Evolutionary conservation across 208 protist genomes (phyloP).

Genomic region (Leishmania braziliensis): DNA sequence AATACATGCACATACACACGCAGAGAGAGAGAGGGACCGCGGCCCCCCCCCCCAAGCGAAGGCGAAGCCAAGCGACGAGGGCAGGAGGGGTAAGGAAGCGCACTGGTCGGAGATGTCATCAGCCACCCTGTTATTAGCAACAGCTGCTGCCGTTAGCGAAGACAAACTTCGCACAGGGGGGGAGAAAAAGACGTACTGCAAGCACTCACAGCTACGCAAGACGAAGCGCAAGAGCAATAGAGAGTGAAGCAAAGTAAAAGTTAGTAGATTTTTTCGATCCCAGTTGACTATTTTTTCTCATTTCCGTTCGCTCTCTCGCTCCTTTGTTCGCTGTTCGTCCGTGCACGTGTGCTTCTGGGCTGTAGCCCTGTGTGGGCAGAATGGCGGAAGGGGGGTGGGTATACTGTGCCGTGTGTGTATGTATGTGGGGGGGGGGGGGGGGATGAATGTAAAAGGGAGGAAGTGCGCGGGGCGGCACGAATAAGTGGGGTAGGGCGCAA

Average conservation of each 20-base stretch:
- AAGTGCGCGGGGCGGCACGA: not conserved
- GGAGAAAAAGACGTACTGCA: not conserved
- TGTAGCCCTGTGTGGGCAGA: not conserved
- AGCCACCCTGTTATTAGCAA: not conserved
- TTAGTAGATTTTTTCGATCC: not conserved
- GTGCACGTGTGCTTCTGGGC: not conserved
- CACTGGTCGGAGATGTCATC: not conserved
- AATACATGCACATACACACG: not conserved
- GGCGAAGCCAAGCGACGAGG: not conserved
- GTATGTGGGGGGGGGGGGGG: too few relatives aligned
- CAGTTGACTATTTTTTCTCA: not conserved
- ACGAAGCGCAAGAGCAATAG: not conserved
- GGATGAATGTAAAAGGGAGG: not conserved
- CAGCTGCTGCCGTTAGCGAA: not conserved
- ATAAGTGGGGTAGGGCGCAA: too few relatives aligned
- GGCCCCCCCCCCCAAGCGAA: not conserved
- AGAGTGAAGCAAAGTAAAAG: too few relatives aligned
- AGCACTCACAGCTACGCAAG: not conserved
- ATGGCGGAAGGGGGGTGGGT: not conserved
- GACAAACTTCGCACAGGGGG: not conserved
- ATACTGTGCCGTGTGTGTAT: not conserved
- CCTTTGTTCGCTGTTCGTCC: not conserved
- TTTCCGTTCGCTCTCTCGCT: not conserved
- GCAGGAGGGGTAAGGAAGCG: not conserved
- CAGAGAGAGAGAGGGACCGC: not conserved